Conservation (phyloP, 805 yeast species). For the Yarrowia keelungensis region DNA sequence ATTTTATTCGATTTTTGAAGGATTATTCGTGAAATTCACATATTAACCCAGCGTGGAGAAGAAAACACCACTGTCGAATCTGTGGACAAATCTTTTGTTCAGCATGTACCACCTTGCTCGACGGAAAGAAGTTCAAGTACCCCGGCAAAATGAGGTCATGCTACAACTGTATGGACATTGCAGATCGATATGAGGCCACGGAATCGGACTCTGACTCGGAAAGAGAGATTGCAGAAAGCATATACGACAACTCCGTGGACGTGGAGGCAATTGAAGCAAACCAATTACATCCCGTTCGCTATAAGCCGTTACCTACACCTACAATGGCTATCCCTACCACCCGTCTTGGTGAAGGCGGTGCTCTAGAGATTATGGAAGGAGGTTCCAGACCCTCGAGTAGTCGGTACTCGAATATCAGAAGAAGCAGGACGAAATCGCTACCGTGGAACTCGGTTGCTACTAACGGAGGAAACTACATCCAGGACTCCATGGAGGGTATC, state of each 20-base stretch:
- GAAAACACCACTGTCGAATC: conserved; percentile 93
- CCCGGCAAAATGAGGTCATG: conserved; percentile 80
- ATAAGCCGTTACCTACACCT: conserved; percentile 61
- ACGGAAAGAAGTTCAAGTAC: conserved; percentile 68
- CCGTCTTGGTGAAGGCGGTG: conserved; percentile 65
- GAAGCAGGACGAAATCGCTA: conserved; percentile 24
- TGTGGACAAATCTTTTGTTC: conserved; percentile 96
- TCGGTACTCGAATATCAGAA: conserved; percentile 20
- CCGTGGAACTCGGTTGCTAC: conserved; percentile 32
- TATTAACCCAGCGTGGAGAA: conserved; percentile 62
- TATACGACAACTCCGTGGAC: conserved; percentile 32
- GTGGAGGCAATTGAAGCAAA: conserved; percentile 29
- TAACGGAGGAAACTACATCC: conserved; percentile 30
- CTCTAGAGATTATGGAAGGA: conserved; percentile 65
- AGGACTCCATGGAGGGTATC: conserved; percentile 28
- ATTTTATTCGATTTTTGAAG: neutral
- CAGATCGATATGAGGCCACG: conserved; percentile 63
- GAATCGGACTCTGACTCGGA: conserved; percentile 33
- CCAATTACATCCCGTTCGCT: conserved; percentile 38
- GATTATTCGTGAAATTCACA: too few species aligned
- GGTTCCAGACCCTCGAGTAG: conserved; percentile 25
- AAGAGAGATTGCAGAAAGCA: conserved; percentile 27
- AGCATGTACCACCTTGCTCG: conserved; percentile 73
- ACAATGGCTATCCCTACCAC: conserved; percentile 84
- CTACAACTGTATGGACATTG: conserved; percentile 67